These are phyloP conservation scores for Talaromyces sp. DNA, from an alignment of 2,329 filamentous ascomycete species.

Conservation along the genomic window DNA sequence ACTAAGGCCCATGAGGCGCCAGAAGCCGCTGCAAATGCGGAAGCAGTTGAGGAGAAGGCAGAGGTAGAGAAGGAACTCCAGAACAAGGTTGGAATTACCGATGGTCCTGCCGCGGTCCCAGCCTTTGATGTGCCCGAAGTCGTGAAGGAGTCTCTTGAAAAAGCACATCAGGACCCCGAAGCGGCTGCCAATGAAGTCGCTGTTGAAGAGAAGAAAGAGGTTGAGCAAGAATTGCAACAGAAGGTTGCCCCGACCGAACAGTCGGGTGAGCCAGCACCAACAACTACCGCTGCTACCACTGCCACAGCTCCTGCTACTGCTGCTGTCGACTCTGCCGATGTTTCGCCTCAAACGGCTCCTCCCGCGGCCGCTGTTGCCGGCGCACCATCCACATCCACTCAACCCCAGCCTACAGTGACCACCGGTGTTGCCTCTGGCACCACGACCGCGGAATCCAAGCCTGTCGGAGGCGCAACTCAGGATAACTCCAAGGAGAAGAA, in stretches of 20 bases:
- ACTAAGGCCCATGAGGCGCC: constrained; percentile 54
- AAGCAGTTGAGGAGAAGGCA: constrained; percentile 69
- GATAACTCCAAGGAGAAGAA: constrained; percentile 51
- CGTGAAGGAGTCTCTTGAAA: constrained; percentile 34
- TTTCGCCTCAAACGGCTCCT: constrained; percentile 24
- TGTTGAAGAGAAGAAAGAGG: constrained; percentile 63
- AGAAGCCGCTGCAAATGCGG: constrained; percentile 65
- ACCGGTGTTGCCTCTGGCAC: constrained; percentile 16
- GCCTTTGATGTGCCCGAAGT: constrained; percentile 29
- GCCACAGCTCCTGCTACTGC: constrained; percentile 31
- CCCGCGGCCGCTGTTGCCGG: background rate
- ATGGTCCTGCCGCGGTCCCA: constrained; percentile 26
- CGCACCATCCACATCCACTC: background rate
- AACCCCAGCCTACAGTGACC: constrained; percentile 13
- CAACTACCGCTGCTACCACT: constrained; percentile 33
- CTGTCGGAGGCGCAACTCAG: constrained; percentile 14
- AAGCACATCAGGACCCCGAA: constrained; percentile 57
- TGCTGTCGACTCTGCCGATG: constrained; percentile 22
- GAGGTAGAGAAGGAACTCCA: constrained; percentile 69
- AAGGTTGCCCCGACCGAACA: constrained; percentile 36
- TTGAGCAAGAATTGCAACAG: constrained; percentile 64
- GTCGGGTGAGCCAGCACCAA: constrained; percentile 28
- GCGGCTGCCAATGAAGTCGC: constrained; percentile 61
- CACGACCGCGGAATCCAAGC: constrained; percentile 19
- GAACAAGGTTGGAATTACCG: constrained; percentile 34